Conservation (phyloP, 148 eudicot genomes). For the Vaccinium darrowii region DNA sequence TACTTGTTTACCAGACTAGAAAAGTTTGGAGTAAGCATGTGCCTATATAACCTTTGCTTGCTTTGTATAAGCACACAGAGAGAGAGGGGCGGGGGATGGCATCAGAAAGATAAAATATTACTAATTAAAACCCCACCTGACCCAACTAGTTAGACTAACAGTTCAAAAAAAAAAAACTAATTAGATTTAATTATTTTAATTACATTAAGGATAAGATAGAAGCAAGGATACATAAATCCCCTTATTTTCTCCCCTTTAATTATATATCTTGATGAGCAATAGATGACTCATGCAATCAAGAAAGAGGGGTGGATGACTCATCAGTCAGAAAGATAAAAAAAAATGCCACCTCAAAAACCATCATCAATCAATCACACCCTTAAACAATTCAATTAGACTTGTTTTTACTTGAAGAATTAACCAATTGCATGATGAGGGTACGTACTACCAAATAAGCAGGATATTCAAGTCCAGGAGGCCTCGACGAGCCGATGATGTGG, state of each 20-base stretch:
- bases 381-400: no score
- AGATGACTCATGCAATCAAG: constrained; percentile 16
- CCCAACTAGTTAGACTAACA: background rate
- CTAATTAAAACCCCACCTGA: background rate
- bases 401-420: no score
- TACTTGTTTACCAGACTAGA: background rate
- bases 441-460: no score
- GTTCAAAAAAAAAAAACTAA: no score
- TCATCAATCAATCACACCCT: no score
- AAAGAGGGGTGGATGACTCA: background rate
- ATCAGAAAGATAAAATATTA: background rate
- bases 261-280: constrained; percentile 15
- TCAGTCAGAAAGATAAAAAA: no score
- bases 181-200: no score
- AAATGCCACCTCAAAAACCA: no score
- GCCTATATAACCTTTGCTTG: background rate
- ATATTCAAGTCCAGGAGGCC: background rate
- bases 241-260: background rate
- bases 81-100: background rate
- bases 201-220: background rate
- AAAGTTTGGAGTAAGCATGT: background rate
- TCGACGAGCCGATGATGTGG: background rate
- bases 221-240: background rate
- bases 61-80: background rate
- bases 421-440: no score